Base-by-base conservation (phyloP, 1,284 basidiomycete species). In the Tylopilus sp. region DNA sequence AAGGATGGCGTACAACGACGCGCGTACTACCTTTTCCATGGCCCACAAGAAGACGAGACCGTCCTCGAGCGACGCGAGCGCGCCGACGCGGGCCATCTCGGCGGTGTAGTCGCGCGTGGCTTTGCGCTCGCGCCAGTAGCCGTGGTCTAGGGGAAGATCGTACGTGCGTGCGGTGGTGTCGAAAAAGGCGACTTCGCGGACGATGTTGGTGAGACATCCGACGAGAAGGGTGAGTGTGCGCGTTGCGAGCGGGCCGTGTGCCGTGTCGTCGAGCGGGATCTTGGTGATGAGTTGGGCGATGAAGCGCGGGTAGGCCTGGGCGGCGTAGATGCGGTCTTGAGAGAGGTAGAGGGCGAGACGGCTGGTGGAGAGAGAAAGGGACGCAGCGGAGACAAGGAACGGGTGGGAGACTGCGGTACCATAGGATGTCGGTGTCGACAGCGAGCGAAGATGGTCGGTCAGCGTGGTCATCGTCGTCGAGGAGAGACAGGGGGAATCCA, bases 1-100 rank as follows among this genome's bases (percentile, higher is more conserved):
- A n/a, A n/a, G n/a, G 15, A 23, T 2, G 23, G 37, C 2, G 1
- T 2, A 25, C 31, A n/a, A 8, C 13, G 4, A 3, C 13, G n/a
- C 4, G 23, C 6, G 23, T 1, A n/a, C 4, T 0, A 64, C 62
- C 68, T 78, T 76, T 64, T 89, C 86, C 86, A 89, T 89, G 1
- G 83, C 83, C 85, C 86, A 89, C 15, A 90, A 64, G 54, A 88
- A 82, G 5, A 87, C 71, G 16, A 89, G 62, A 1, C 81, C 82
- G 43, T 88, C 85, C 47, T 81, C 74, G n/a, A 85, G 59, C 0
- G 68, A 71, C 9, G 74, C 75, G 12, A 69, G 57, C 1, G 71
- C 68, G 0, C 74, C 71, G 0, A 82, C 64, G 5, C 78, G 69
- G 10, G 73, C 74, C 81, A 89, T 84, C 66, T 84, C 85, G 16